These are phyloP conservation scores for Rhodotorula paludigena DNA, from an alignment of 768 basidiomycete species.

Conservation along the genomic window DNA sequence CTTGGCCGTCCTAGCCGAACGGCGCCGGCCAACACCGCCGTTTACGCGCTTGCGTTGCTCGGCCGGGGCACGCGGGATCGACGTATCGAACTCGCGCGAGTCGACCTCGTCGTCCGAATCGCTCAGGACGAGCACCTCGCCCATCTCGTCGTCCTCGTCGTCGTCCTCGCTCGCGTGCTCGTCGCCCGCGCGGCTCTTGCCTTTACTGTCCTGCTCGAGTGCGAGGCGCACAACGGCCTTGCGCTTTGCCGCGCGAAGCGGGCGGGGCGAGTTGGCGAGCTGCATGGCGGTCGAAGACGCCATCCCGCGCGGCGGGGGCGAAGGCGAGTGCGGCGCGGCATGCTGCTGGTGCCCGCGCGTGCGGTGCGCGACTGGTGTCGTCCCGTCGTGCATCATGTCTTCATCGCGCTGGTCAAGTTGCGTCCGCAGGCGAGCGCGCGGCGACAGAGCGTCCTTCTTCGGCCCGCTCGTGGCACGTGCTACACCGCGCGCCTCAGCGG, in stretches of 20 bases:
- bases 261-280: neutral
- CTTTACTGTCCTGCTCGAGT: neutral
- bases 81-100: neutral
- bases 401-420: neutral
- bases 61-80: too few relatives aligned
- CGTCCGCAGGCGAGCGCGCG: neutral
- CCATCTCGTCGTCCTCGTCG: constrained; percentile 11
- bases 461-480: neutral
- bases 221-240: constrained; percentile 9
- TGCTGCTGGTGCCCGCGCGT: constrained; percentile 3
- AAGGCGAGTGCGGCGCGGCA: neutral
- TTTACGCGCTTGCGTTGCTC: neutral
- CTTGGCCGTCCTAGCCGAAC: constrained; percentile 9
- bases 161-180: neutral
- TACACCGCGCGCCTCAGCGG: too few relatives aligned
- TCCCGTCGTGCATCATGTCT: neutral
- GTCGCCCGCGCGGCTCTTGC: neutral
- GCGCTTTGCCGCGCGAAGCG: constrained; percentile 7
- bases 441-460: neutral
- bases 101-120: neutral
- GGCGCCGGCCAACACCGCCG: neutral
- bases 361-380: constrained; percentile 30
- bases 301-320: neutral
- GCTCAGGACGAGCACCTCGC: neutral
- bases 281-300: constrained; percentile 2